Conservation (phyloP, 441 rosid species). For the Gossypium schwendimanii region DNA sequence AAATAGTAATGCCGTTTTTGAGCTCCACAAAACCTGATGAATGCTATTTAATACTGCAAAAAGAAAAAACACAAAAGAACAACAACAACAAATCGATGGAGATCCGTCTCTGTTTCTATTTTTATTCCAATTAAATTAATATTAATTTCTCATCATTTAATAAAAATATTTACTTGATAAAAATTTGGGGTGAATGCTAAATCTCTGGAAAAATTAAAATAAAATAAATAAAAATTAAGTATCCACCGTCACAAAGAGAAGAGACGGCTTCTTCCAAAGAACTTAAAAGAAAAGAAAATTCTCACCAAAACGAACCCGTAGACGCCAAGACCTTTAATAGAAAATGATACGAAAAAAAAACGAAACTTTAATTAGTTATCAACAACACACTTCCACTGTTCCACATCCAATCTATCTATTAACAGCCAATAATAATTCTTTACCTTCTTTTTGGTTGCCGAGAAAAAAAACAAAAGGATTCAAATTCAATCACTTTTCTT, state of each 20-base stretch:
- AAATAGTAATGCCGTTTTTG: slow-evolving; percentile 37
- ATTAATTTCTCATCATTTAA: neutral
- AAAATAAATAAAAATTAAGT: slow-evolving; percentile 28
- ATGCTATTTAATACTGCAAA: slow-evolving; percentile 46
- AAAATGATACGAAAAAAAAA: slow-evolving; percentile 3
- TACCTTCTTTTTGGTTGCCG: slow-evolving; percentile 22
- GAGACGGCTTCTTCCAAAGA: slow-evolving; percentile 45
- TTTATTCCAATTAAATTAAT: slow-evolving; percentile 17
- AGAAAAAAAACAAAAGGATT: neutral
- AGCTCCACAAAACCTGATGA: slow-evolving; percentile 27
- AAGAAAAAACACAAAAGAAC: slow-evolving; percentile 26
- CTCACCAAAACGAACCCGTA: slow-evolving; percentile 64
- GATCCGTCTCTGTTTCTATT: slow-evolving; percentile 35
- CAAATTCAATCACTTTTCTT: slow-evolving; percentile 2
- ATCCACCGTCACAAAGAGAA: slow-evolving; percentile 50
- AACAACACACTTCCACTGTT: slow-evolving; percentile 20
- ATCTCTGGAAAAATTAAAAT: neutral
- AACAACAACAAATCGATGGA: slow-evolving; percentile 44
- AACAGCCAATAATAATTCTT: neutral
- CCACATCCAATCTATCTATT: slow-evolving; percentile 7
- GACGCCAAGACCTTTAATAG: slow-evolving; percentile 48
- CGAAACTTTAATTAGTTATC: slow-evolving; percentile 32
- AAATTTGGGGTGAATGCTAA: neutral
- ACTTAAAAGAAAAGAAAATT: slow-evolving; percentile 38
- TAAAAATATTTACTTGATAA: neutral